Evolutionary conservation across 768 basidiomycete genomes (phyloP).

Genomic region (Suillus placidus): DNA sequence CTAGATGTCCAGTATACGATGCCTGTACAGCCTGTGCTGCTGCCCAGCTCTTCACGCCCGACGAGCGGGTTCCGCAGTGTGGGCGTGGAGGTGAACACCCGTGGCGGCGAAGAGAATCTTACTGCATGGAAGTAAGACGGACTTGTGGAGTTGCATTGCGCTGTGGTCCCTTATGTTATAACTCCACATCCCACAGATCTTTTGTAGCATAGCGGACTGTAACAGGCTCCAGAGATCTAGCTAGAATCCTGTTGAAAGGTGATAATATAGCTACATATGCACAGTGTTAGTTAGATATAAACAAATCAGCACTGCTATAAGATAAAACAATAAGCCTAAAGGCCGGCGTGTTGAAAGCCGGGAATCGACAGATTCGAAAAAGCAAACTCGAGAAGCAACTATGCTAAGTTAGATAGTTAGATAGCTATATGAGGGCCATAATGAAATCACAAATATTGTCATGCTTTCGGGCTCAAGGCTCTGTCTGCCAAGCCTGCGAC

Average conservation of each 20-base stretch:
- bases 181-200: neutral
- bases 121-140: neutral
- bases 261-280: constrained; percentile 14
- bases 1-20: constrained; percentile 70
- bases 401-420: neutral
- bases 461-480: constrained; percentile 4
- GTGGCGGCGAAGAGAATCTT: constrained; percentile 7
- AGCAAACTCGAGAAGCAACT: neutral
- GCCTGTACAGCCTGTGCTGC: constrained; percentile 72
- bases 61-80: constrained; percentile 5
- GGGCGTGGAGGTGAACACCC: constrained; percentile 17
- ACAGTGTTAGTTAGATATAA: constrained; percentile 12
- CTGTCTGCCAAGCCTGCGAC: constrained; percentile 66
- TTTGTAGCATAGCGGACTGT: neutral
- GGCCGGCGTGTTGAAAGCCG: neutral
- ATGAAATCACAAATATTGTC: constrained; percentile 1
- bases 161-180: neutral
- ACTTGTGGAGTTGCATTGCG: neutral
- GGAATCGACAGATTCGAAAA: neutral
- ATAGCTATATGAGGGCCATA: neutral
- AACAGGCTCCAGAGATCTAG: neutral
- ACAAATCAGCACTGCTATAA: constrained; percentile 9
- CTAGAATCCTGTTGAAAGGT: constrained; percentile 40
- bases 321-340: neutral
- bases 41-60: constrained; percentile 37